These are phyloP conservation scores for Chlorella ohadii DNA, from an alignment of 139 green algal genomes.

Conservation along the genomic window DNA sequence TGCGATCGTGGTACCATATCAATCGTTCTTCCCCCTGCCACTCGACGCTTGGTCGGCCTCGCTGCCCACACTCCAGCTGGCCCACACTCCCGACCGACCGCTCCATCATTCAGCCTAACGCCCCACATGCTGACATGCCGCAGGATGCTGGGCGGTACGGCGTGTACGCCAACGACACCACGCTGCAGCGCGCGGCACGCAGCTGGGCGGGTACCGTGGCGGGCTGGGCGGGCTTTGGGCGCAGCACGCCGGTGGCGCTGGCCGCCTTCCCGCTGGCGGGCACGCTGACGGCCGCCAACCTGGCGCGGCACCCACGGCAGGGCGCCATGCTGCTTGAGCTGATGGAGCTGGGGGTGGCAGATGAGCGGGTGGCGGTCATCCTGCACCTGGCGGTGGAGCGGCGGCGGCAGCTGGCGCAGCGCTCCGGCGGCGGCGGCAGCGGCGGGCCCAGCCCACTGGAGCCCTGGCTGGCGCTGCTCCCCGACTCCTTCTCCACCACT, in stretches of 20 bases:
- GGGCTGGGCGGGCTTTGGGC: background rate
- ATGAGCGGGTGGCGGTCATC: constrained; percentile 69
- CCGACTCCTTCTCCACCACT: constrained; percentile 57
- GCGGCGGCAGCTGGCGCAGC: constrained; percentile 1
- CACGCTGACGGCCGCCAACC: constrained; percentile 41
- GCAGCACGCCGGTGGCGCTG: constrained; percentile 7
- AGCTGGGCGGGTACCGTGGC: background rate
- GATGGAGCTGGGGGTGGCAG: constrained; percentile 54
- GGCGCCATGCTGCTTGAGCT: constrained; percentile 30
- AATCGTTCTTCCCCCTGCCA: too few relatives aligned
- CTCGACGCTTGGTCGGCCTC: too few relatives aligned
- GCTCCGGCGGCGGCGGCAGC: background rate
- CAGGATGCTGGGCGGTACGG: constrained; percentile 30
- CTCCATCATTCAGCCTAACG: background rate
- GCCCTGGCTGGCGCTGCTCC: constrained; percentile 56
- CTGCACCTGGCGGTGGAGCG: constrained; percentile 72
- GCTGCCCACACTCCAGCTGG: too few relatives aligned
- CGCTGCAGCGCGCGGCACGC: background rate
- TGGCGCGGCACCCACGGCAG: constrained; percentile 24
- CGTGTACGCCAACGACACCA: constrained; percentile 27
- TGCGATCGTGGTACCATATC: background rate
- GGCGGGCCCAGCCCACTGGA: background rate
- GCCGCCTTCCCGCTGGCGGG: constrained; percentile 48
- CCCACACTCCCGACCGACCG: too few relatives aligned
- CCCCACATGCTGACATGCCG: background rate